Conservation (phyloP, 176 grass and related monocot species). For the Stipa capillata region DNA sequence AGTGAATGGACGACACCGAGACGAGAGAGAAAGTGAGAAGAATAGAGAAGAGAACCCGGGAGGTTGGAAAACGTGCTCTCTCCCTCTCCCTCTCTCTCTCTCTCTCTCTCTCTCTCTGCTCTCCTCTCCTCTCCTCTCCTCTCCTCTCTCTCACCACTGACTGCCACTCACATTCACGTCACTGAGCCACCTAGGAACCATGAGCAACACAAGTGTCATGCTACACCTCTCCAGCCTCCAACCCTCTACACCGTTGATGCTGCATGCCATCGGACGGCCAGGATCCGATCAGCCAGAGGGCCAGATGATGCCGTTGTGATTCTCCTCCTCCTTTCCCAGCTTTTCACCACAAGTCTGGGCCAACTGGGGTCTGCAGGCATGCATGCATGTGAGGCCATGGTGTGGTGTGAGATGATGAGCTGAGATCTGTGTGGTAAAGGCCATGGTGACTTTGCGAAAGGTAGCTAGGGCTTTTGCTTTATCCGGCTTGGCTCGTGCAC, state of each 20-base stretch:
- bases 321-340: too few species aligned
- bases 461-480: neutral
- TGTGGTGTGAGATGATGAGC: neutral
- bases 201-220: neutral
- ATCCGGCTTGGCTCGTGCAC: neutral
- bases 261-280: constrained; percentile 11
- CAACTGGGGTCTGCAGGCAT: neutral
- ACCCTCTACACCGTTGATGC: neutral
- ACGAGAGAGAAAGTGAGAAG: neutral
- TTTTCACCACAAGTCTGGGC: neutral
- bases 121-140: too few species aligned
- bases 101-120: too few species aligned
- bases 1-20: neutral
- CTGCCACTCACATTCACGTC: constrained; percentile 32
- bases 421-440: constrained; percentile 10
- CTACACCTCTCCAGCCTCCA: too few species aligned
- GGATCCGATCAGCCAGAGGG: neutral
- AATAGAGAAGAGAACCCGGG: constrained; percentile 13
- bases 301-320: neutral
- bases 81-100: too few species aligned
- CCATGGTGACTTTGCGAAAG: constrained; percentile 21
- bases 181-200: neutral
- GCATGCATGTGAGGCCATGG: constrained; percentile 8
- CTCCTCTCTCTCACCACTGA: neutral
- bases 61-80: constrained; percentile 25